Base-by-base conservation (phyloP, 2,329 filamentous ascomycete genomes). In the Clonostachys rhizophaga region DNA sequence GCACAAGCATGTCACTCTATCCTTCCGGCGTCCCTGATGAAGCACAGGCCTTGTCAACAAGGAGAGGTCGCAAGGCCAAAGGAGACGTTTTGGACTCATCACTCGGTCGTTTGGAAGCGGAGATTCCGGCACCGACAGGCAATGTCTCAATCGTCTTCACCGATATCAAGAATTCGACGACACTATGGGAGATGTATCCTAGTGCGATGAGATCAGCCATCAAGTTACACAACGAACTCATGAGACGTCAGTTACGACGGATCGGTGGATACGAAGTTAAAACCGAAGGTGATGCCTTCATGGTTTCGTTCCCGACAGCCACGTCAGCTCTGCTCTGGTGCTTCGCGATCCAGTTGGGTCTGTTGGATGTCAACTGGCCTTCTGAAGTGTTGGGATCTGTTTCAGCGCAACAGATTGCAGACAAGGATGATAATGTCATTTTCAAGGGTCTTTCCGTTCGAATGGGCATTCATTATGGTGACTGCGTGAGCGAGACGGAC, bases 181-280 rank as follows among this genome's bases (percentile, higher is more conserved):
- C 89, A 37, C 74, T 99, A 7, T 99, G 94, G 94, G 94, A 99
- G 67, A 91, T 90, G 47, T 95, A 92, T 62, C 90, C 91, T 1
- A 87, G 87, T 51, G 91, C 94, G 17, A 99, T 99, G 94, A 83
- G 92, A 58, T 92, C 91, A 13, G 91, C 91, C 16, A 99, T 99
- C 69, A 95, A 92, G 67, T 85, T 96, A 55, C 94, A 99, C 75
- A 99, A 99, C 65, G 91, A 96, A 58, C 83, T 96, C 42, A 95
- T 99, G 86, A 87, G 94, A 55, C 82, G 94, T 47, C 92, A 97
- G 63, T 74, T 99, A 55, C 85, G 94, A 44, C 86, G 91, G 52
- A 95, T 96, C 57, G 94, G 94, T 60, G 94, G 94, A 2, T 99
- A 96, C 61, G 94, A 99, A 69, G 94, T 99, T 66, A 99, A 99